Base-by-base conservation (phyloP, 2,329 filamentous ascomycete species). In the Aspergillus neoniger region DNA sequence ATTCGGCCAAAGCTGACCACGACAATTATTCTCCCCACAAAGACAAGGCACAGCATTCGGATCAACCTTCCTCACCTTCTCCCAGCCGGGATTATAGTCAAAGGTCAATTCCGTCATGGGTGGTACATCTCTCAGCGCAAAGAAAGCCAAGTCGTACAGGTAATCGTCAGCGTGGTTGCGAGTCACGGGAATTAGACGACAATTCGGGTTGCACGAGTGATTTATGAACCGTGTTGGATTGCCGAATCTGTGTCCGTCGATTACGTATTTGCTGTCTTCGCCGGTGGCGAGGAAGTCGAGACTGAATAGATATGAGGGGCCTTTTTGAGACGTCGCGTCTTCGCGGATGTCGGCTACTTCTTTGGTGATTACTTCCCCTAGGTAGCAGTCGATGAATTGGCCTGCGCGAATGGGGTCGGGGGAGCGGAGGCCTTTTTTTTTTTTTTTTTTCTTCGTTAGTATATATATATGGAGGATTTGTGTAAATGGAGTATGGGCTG, bases 121-220 rank as follows among this genome's bases (percentile, higher is more conserved):
- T 0, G 72, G 69, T 15, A 83, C 81, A 14, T 79, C 74, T 2
- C 71, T 70, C 1, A 77, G 63, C 0, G 81, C 76, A 41, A 82
- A 83, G 59, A 82, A 82, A 0, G 80, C 80, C 1, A 82, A 69
- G 30, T 80, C 72, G 54, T 82, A 82, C 2, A 82, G 68, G 0
- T 72, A 69, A 0, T 71, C 60, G 36, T 81, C 79, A 1, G 67
- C 73, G 19, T 79, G 75, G 30, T 74, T 75, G 2, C 74, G 74
- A 0, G 77, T 77, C 0, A 80, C 79, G 0, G 79, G 70, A 23
- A 81, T 74, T 44, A 79, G 77, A 10, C 75, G 74, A 63, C 78
- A 80, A 54, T 82, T 83, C 0, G 80, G 79, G 19, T 77, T 76
- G 68, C 80, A 82, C 0, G 78, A 81, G 60, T 82, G 80, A 50